These are phyloP conservation scores for Lasiodiplodia gonubiensis DNA, from an alignment of 2,329 filamentous ascomycete species.

Conservation along the genomic window DNA sequence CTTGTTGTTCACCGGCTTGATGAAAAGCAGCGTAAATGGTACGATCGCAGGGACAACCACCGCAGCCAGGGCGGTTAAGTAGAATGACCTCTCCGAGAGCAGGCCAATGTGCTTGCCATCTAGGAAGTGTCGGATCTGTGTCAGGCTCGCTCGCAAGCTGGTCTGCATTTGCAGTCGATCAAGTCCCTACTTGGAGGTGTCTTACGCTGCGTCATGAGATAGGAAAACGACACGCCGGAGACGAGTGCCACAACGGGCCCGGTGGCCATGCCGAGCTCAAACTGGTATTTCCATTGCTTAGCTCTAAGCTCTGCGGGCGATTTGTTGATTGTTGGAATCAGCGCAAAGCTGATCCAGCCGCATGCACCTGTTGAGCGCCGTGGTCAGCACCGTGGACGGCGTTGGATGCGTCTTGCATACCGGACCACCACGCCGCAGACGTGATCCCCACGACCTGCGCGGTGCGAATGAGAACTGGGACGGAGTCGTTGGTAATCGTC, in stretches of 20 bases:
- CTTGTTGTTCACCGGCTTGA: conserved; percentile 33
- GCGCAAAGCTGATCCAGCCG: conserved; percentile 30
- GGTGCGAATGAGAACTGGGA: conserved; percentile 29
- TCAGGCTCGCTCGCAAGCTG: background rate
- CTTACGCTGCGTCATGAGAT: conserved; percentile 31
- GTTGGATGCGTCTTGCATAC: conserved; percentile 14
- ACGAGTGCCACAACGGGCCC: conserved; percentile 34
- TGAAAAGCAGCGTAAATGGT: conserved; percentile 36
- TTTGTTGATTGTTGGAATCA: conserved; percentile 33
- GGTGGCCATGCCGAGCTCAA: conserved; percentile 32
- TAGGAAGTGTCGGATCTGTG: background rate
- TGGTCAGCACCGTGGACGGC: background rate
- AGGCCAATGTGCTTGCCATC: conserved; percentile 27
- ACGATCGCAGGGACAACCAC: conserved; percentile 34
- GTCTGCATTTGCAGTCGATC: no score
- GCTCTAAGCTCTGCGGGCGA: conserved; percentile 32
- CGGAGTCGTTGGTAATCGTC: background rate
- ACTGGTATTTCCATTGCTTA: conserved; percentile 36
- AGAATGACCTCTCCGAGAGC: conserved; percentile 24
- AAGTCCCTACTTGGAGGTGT: background rate
- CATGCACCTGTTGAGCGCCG: background rate
- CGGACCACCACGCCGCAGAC: conserved; percentile 25
- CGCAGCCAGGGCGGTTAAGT: conserved; percentile 34
- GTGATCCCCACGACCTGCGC: conserved; percentile 33
- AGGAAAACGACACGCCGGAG: conserved; percentile 28